Base-by-base conservation (phyloP, 2,329 filamentous ascomycete genomes). In the Cladosporium velox region DNA sequence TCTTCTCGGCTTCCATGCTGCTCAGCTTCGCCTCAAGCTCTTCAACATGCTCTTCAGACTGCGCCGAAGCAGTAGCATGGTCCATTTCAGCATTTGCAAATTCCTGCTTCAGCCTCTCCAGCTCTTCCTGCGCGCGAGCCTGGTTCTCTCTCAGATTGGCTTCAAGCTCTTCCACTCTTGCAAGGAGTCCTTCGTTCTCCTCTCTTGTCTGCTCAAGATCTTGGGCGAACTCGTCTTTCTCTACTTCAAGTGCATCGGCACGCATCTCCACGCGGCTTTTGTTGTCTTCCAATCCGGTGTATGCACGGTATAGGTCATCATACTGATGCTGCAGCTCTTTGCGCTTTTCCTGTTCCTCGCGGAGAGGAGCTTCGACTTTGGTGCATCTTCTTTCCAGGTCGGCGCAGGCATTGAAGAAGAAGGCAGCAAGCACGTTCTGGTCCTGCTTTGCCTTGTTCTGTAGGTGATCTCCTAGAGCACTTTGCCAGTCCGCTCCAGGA, bases 311-410 rank as follows among this genome's bases (percentile, higher is more conserved):
- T 68, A 79, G 77, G 4, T 73, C 74, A 35, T 78, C 72, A 11
- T 79, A 74, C 49, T 82, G 75, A 0, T 75, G 66, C 24, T 74
- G 74, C 2, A 82, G 66, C 11, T 70, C 69, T 10, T 75, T 67
- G 3, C 80, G 73, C 65, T 73, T 79, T 18, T 75, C 72, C 64
- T 77, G 75, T 69, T 84, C 83, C 18, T 76, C 75, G 4, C 79
- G 79, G 14, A 88, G 76, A 6, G 86, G 86, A 59, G 79, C 79
- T 74, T 88, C 86, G 2, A 84, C 79, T 35, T 80, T 80, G 38
- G 83, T 79, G 70, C 86, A 88, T 8, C 86, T 81, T 11, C 75
- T 76, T 70, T 88, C 86, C 1, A 88, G 77, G 65, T 87, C 85
- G 28, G 81, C 79, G 70, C 86, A 88, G 14, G 85, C 81, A 38